Conservation (phyloP, 768 basidiomycete species). For the Gyrodon lividus region DNA sequence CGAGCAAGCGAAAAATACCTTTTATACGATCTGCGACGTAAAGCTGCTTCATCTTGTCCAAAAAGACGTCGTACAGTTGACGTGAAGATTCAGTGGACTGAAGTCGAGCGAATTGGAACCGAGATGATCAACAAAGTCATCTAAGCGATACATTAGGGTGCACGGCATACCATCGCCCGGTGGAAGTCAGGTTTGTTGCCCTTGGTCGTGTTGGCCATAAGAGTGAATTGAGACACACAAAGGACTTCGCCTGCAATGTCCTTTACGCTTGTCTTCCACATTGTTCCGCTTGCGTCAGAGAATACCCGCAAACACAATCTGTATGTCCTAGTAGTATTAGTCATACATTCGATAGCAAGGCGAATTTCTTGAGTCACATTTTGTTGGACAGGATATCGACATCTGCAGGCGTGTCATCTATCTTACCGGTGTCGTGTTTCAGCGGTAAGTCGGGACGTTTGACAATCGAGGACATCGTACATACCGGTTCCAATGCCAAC, state of each 20-base stretch:
- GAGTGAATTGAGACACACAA: slow-evolving; percentile 93
- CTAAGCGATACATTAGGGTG: background rate
- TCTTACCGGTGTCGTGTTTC: slow-evolving; percentile 24
- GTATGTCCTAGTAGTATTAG: background rate
- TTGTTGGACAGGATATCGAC: slow-evolving; percentile 74
- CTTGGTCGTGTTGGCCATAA: slow-evolving; percentile 83
- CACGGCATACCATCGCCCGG: slow-evolving; percentile 73
- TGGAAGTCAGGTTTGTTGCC: slow-evolving; percentile 93
- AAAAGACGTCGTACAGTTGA: slow-evolving; percentile 67
- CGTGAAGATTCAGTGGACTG: slow-evolving; percentile 69
- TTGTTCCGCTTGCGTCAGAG: slow-evolving; percentile 54
- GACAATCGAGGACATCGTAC: slow-evolving; percentile 12
- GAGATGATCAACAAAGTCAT: background rate
- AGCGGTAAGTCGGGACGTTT: slow-evolving; percentile 1
- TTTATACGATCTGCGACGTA: slow-evolving; percentile 79
- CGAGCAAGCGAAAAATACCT: slow-evolving; percentile 55
- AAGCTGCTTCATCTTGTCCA: slow-evolving; percentile 60
- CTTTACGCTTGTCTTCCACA: slow-evolving; percentile 88
- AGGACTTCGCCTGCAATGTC: slow-evolving; percentile 89
- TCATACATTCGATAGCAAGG: background rate
- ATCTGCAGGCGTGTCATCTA: slow-evolving; percentile 83
- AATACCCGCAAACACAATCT: slow-evolving; percentile 78
- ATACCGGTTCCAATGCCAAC: slow-evolving; percentile 85
- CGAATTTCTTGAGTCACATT: slow-evolving; percentile 51
- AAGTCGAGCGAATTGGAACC: background rate